Conservation (phyloP, 306 rosid species). For the Dryas octopetala region DNA sequence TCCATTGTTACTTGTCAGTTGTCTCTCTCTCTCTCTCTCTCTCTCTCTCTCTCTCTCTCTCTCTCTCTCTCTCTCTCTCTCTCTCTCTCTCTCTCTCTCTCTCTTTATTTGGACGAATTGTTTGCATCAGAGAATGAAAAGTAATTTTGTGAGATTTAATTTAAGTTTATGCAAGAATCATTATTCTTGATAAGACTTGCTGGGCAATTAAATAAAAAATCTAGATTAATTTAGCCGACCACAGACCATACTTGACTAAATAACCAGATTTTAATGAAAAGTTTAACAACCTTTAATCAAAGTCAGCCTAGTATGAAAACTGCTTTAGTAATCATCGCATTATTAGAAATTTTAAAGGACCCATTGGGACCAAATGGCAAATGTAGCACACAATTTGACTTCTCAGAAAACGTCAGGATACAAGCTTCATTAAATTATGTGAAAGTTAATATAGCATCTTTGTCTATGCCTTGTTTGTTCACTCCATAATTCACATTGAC, state of each 20-base stretch:
- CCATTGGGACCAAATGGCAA: neutral
- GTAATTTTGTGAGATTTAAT: too few species aligned
- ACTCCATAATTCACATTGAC: neutral
- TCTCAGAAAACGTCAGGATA: too few species aligned
- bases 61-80: neutral
- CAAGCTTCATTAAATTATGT: too few species aligned
- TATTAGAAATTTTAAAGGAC: neutral
- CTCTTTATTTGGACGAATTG: neutral
- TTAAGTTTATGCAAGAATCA: too few species aligned
- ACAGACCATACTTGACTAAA: neutral
- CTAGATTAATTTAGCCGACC: neutral
- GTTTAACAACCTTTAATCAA: neutral
- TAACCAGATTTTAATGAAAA: neutral
- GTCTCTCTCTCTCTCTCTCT: neutral
- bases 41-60: neutral
- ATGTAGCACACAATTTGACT: too few species aligned
- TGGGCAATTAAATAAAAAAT: neutral
- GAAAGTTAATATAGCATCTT: too few species aligned
- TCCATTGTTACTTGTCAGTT: constrained; percentile 3
- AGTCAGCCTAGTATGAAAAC: neutral
- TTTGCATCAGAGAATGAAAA: too few species aligned
- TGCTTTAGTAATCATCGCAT: neutral
- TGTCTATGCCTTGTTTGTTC: neutral
- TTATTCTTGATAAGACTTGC: neutral
- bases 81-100: neutral